These are phyloP conservation scores for Dichomitus squalens DNA, from an alignment of 1,284 basidiomycete genomes.

Conservation along the genomic window DNA sequence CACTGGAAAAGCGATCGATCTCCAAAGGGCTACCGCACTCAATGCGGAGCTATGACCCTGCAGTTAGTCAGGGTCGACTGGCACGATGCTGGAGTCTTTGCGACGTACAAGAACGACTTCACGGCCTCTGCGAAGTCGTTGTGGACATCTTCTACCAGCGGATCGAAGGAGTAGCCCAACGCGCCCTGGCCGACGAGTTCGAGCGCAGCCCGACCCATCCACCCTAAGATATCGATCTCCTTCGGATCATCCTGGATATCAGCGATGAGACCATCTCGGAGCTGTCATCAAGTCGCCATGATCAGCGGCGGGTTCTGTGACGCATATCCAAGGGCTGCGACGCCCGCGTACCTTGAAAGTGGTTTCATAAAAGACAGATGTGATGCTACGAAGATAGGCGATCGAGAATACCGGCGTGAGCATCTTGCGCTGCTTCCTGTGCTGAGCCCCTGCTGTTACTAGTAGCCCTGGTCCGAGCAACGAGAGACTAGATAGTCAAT, in stretches of 20 bases:
- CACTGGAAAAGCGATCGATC: conserved; percentile 9
- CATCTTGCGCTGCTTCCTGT: conserved; percentile 18
- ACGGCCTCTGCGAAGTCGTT: conserved; percentile 29
- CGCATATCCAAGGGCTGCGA: no score
- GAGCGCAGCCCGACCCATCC: conserved; percentile 39
- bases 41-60: conserved; percentile 3
- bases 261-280: conserved; percentile 20
- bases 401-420: conserved; percentile 16
- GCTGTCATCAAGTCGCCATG: conserved; percentile 4
- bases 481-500: conserved; percentile 9
- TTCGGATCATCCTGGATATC: conserved; percentile 21
- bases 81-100: no score
- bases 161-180: conserved; percentile 42
- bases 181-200: conserved; percentile 44
- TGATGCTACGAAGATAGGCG: conserved; percentile 12
- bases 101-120: conserved; percentile 27
- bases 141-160: conserved; percentile 31
- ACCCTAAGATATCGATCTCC: conserved; percentile 38
- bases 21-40: not conserved
- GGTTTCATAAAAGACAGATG: conserved; percentile 8
- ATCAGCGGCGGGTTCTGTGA: not conserved
- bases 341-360: conserved; percentile 5
- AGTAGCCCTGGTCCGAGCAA: conserved; percentile 27
- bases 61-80: no score
- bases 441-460: no score